Evolutionary conservation across 192 early-diverging fungal species (phyloP), one percentile per base, ranked within the genome.

Genomic region (Glomus cerebriforme): DNA sequence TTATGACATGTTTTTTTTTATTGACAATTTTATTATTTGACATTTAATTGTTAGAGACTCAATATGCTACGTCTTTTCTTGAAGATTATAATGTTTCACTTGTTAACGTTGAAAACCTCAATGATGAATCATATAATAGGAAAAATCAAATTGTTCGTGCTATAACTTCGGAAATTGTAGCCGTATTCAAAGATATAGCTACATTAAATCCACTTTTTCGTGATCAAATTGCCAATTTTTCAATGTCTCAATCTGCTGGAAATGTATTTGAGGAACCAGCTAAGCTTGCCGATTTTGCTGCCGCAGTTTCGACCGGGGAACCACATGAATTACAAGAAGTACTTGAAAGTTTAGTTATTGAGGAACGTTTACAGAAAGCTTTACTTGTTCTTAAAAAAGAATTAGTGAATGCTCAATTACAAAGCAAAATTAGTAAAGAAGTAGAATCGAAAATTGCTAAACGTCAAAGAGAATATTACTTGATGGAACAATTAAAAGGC

Each of bases 401-500:
- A 84, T 84, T 99, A 81, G 91, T 95, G 83, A 99, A 99, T 80
- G 96, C 96, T 8, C 96, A 99, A 82, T 84, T 99, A 79, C 97
- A 98, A 82, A 95, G 95, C 82, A 97, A 99, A 84, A 99, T 99
- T 76, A 92, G 95, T 80, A 96, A 96, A 79, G 95, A 98, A 80
- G 98, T 99, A 22, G 98, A 99, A 83, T 93, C 93, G 77, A 98
- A 98, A 87, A 99, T 99, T 79, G 95, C 94, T 4, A 92, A 97
- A 78, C 90, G 97, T 31, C 96, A 99, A 87, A 95, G 98, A 79
- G 98, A 99, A 84, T 99, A 97, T 86, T 99, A 97, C 76, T 83
- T 99, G 83, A 98, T 98, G 96, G 98, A 99, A 86, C 98, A 99
- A 84, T 89, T 99, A 78, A 98, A 98, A 85, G 96, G 97, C 1